Evolutionary conservation across 805 yeast species (phyloP), one percentile per base, ranked within the genome.

Genomic region (Scheffersomyces coipomensis): DNA sequence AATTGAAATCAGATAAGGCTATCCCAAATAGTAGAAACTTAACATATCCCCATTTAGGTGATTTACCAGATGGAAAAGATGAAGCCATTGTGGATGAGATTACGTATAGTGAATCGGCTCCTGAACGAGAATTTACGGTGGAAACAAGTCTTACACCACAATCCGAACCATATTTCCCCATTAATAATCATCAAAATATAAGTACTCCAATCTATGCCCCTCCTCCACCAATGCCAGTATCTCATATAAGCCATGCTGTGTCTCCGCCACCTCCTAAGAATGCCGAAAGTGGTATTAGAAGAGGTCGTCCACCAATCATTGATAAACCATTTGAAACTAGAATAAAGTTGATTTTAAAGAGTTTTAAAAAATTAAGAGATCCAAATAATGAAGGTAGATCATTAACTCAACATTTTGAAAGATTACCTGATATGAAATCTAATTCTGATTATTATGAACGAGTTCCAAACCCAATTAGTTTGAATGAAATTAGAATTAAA

Each of bases 301-400:
- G 95, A 54, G 96, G 96, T 15, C 75, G 96, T 51, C 96, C 97
- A 4, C 96, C 96, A 2, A 84, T 88, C 40, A 88, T 88, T 35
- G 96, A 87, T 59, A 84, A 81, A 56, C 95, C 96, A 5, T 90
- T 85, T 60, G 97, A 93, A 62, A 88, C 88, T 55, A 74, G 97
- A 46, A 89, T 91, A 62, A 90, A 91, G 60, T 81, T 88, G 48
- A 82, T 93, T 27, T 66, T 93, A 71, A 80, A 95, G 58, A 81
- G 79, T 35, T 70, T 93, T 55, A 86, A 89, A 54, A 86, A 86
- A 55, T 82, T 85, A 43, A 75, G 78, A 33, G 81, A 76, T 50
- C 68, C 71, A 1, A 59, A 61, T 33, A 68, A 68, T 32, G 72
- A 72, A 10, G 73, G 71, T 33, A 66, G 73, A 18, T 66, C 75